Base-by-base conservation (phyloP, 441 rosid species). In the Adansonia madagascariensis region DNA sequence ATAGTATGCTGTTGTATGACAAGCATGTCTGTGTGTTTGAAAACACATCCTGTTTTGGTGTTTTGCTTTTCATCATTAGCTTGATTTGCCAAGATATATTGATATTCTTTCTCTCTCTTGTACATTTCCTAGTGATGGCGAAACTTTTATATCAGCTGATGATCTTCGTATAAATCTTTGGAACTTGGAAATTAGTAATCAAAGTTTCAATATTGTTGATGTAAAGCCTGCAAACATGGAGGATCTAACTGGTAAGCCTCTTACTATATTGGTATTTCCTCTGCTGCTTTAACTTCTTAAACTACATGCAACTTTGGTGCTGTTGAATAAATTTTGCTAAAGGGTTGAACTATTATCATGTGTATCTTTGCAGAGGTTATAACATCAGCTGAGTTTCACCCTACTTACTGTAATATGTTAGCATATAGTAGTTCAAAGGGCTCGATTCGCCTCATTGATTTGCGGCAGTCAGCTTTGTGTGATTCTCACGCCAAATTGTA, bases 401-500 rank as follows among this genome's bases (percentile, higher is more conserved):
- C 99, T 68, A 86, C 80, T 17, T 98, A 96, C 75, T 96, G 99
- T 84, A 94, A 96, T 75, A 91, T 55, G 74, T 81, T 95, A 85
- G 98, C 95, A 66, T 95, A 95, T 80, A 94, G 99, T 85, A 95
- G 99, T 88, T 95, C 99, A 46, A 96, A 90, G 84, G 99, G 99
- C 79, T 96, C 97, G 59, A 89, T 96, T 81, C 94, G 99, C 81
- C 94, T 96, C 68, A 84, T 95, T 86, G 99, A 94, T 87, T 75
- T 96, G 89, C 91, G 98, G 67, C 98, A 94, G 74, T 94, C 99
- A 74, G 99, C 99, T 80, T 83, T 96, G 47, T 96, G 98, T 67
- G 99, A 96, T 82, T 68, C 86, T 35, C 85, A 81, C 62, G 35
- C 88, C 78, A 85, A 85, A 79, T 73, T 85, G 88, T 83, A 77